Conservation (phyloP, 1,284 basidiomycete genomes). For the Kalmanozyma brasiliensis region DNA sequence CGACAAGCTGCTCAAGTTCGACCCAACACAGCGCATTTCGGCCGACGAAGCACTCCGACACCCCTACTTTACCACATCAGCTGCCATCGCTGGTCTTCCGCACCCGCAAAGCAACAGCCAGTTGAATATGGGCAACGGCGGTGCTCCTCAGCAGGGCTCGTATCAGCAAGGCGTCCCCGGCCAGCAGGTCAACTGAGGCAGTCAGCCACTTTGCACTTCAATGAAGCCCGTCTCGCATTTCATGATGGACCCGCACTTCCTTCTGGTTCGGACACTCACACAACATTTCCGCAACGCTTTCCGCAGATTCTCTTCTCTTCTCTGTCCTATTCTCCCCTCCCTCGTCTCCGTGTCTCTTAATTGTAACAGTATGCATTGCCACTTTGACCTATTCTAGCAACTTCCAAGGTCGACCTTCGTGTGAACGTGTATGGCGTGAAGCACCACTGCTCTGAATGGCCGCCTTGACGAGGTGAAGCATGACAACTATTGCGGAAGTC, state of each 20-base stretch:
- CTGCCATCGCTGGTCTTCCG: conserved; percentile 46
- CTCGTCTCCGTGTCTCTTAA: conserved; percentile 3
- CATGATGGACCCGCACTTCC: no score
- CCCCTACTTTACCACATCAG: conserved; percentile 80
- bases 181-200: conserved; percentile 23
- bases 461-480: no score
- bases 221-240: no score
- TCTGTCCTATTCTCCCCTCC: not conserved
- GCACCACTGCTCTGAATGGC: no score
- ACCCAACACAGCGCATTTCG: conserved; percentile 89
- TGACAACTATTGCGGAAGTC: conserved; percentile 12
- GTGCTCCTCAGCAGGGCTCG: conserved; percentile 35
- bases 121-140: conserved; percentile 48
- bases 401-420: not conserved
- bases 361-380: conserved; percentile 42
- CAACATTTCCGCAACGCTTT: no score
- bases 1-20: conserved; percentile 94
- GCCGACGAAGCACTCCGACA: conserved; percentile 92
- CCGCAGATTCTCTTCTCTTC: not conserved
- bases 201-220: not conserved
- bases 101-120: conserved; percentile 42
- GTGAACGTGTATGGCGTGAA: no score
- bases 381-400: conserved; percentile 1
- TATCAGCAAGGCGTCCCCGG: conserved; percentile 39
- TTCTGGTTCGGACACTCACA: no score